phyloP scores from a whole-genome alignment of 192 early-diverging fungal genomes.

The Coemansia sp. region DNA sequence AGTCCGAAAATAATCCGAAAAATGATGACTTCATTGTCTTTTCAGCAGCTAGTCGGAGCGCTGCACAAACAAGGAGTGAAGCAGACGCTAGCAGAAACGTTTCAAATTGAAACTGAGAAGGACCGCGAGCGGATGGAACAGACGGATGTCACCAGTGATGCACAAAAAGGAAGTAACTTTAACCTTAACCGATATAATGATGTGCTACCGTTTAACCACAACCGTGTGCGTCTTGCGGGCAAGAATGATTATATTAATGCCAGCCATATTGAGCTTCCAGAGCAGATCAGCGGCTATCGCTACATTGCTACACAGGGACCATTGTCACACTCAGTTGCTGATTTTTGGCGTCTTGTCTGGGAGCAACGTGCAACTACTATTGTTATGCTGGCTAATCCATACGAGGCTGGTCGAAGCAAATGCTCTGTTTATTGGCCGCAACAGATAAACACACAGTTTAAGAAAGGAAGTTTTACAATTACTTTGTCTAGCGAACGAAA shows the following conservation, averaged over 20 bases:
- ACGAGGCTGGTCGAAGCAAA: conserved; percentile 68
- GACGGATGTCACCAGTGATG: conserved; percentile 17
- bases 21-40: conserved; percentile 31
- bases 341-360: conserved; percentile 89
- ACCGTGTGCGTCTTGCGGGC: conserved; percentile 59
- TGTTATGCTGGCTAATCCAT: conserved; percentile 81
- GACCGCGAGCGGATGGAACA: conserved; percentile 40
- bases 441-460: neutral
- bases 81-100: conserved; percentile 16
- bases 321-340: conserved; percentile 63
- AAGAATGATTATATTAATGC: conserved; percentile 82
- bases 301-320: conserved; percentile 92
- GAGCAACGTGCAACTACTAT: conserved; percentile 70
- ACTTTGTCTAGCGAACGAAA: conserved; percentile 41
- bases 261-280: conserved; percentile 58
- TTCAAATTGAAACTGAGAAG: conserved; percentile 11
- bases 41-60: conserved; percentile 34
- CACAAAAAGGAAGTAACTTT: conserved; percentile 41
- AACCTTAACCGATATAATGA: conserved; percentile 79
- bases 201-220: conserved; percentile 81
- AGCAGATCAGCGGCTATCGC: conserved; percentile 20
- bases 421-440: conserved; percentile 83
- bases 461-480: conserved; percentile 11
- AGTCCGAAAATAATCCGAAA: neutral
- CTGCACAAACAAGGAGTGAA: conserved; percentile 29